phyloP scores from a whole-genome alignment of 2,329 filamentous ascomycete genomes.

The Onygenales sp. region DNA sequence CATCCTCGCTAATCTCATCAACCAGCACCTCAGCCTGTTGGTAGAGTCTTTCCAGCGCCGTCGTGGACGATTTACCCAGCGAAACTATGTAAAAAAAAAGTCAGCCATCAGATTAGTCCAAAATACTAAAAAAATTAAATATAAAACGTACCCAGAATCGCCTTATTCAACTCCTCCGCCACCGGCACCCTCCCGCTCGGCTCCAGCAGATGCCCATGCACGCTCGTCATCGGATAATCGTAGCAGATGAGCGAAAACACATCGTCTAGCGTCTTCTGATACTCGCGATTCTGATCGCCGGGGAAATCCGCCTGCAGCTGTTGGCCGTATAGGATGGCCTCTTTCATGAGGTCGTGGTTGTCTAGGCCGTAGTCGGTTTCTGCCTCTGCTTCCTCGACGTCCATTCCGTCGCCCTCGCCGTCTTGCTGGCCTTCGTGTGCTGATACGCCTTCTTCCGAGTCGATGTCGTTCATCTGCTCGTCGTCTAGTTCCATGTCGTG shows the following conservation, averaged over 20 bases:
- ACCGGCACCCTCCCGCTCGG: slow-evolving; percentile 64
- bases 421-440: slow-evolving; percentile 43
- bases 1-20: slow-evolving; percentile 70
- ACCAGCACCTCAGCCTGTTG: slow-evolving; percentile 80
- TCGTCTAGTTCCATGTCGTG: slow-evolving; percentile 52
- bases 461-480: slow-evolving; percentile 35
- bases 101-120: slow-evolving; percentile 3
- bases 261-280: slow-evolving; percentile 65
- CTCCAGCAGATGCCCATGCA: slow-evolving; percentile 70
- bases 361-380: slow-evolving; percentile 22
- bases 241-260: slow-evolving; percentile 88
- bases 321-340: slow-evolving; percentile 71
- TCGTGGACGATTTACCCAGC: slow-evolving; percentile 77
- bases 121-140: slow-evolving; percentile 10
- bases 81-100: slow-evolving; percentile 52
- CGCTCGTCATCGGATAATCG: slow-evolving; percentile 64
- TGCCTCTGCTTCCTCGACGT: slow-evolving; percentile 44
- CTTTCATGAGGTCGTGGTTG: slow-evolving; percentile 49
- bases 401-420: slow-evolving; percentile 35
- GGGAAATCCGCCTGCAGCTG: slow-evolving; percentile 68
- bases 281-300: slow-evolving; percentile 58
- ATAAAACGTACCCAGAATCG: slow-evolving; percentile 65
- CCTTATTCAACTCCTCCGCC: slow-evolving; percentile 88
- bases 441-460: slow-evolving; percentile 37
- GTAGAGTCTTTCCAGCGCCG: slow-evolving; percentile 74